Evolutionary conservation across 208 protist genomes (phyloP), one percentile per base, ranked within the genome.

Genomic region (Vickermania ingenoplastis): DNA sequence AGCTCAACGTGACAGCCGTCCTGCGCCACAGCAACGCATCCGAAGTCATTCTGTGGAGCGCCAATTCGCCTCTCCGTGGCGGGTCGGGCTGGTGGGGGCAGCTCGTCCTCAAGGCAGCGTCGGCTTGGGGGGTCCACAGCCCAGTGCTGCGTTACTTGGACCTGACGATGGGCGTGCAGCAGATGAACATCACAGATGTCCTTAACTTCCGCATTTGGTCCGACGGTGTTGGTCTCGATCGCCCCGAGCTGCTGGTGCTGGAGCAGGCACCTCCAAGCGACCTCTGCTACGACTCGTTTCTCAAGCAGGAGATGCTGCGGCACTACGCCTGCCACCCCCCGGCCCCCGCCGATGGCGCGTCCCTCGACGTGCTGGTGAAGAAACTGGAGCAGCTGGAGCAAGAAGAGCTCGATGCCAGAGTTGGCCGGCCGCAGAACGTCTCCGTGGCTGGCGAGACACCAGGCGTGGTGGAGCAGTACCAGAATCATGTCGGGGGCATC

Each of bases 81-180:
- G 67, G 69, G 7, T 63, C 61, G 52, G 64, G 63, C 1, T 59
- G 62, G 31, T 79, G 73, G 73, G 73, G 64, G 13, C 23, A 59
- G 11, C 28, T 75, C 13, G 45, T 79, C 7, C 63, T 60, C 17
- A 79, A 79, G 24, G 67, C 69, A 5, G 54, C 64, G 31, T 63
- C 58, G 1, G 73, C 65, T 29, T 79, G 73, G 73, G 69, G 69
- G 3, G 69, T 75, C 0, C 64, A 62, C 57, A 49, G 65, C 1
- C 69, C 73, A 0, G 54, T 68, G 27, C 65, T 79, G 13, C 67
- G 73, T 22, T 79, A 79, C 49, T 2, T 71, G 31, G 73, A 79
- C 53, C 48, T 71, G 21, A 49, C 67, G 17, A 1, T 23, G 22
- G 73, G 69, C 3, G 36, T 63, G 4, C 58, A 52, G 25, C 63